A percentile compares a stretch with the other conserved stretches of the same genome.
Evolutionary conservation across 257 asterid species (phyloP).

Genomic region (Nicotiana noctiflora): DNA sequence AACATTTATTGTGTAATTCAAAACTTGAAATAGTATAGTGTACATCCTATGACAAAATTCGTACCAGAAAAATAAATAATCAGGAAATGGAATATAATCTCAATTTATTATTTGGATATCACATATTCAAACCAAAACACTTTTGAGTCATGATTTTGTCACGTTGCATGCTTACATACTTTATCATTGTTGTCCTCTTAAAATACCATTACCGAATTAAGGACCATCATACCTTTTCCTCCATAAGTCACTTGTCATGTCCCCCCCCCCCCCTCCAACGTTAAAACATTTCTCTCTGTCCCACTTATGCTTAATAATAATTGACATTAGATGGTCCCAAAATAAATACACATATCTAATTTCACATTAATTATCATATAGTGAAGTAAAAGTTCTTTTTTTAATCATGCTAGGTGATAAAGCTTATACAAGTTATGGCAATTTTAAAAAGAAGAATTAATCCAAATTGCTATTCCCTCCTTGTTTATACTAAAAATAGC

Average conservation of each 20-base stretch:
- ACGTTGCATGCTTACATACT: not conserved
- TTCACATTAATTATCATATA: not conserved
- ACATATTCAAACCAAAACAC: not conserved
- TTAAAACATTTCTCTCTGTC: not conserved
- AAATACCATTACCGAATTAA: not conserved
- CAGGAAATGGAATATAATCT: not conserved
- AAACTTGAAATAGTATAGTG: not conserved
- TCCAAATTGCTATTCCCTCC: too few relatives aligned
- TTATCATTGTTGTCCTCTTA: not conserved
- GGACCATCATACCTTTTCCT: not conserved
- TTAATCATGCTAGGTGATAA: too few relatives aligned
- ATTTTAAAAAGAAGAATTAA: too few relatives aligned
- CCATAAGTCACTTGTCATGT: not conserved
- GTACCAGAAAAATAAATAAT: not conserved
- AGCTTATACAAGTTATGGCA: too few relatives aligned
- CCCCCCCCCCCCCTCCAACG: not conserved
- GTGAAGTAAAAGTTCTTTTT: not conserved
- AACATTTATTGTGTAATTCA: not conserved
- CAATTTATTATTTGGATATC: not conserved
- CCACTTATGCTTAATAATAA: not conserved
- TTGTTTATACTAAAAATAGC: too few relatives aligned
- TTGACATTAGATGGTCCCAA: not conserved
- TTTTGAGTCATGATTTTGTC: not conserved
- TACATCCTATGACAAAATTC: not conserved
- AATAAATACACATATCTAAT: not conserved